Conservation (phyloP, 2,329 filamentous ascomycete genomes). For the Sporothrix globosa region DNA sequence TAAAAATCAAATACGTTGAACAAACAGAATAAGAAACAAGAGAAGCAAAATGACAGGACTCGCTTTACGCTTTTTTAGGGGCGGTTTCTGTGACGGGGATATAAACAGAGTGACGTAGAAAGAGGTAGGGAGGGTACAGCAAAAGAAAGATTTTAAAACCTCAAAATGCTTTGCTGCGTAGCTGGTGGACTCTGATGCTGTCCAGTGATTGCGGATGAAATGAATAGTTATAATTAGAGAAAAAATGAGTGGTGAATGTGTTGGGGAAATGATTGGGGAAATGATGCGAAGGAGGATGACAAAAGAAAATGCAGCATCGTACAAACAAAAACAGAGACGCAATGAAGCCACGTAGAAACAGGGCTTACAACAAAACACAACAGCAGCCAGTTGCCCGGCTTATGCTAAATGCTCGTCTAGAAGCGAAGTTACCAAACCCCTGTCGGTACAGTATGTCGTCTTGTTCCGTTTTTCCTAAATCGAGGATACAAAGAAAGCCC, state of each 20-base stretch:
- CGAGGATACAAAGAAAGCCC: conserved; percentile 2
- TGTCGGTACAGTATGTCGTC: conserved; percentile 26
- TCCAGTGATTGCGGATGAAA: background rate
- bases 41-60: conserved; percentile 11
- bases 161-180: background rate
- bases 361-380: conserved; percentile 29
- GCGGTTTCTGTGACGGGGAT: background rate
- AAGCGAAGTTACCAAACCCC: conserved; percentile 56
- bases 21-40: background rate
- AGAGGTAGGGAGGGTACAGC: background rate
- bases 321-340: background rate
- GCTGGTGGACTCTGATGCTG: background rate
- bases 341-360: conserved; percentile 6
- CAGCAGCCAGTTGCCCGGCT: conserved; percentile 41
- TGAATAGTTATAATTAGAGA: background rate
- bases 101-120: background rate
- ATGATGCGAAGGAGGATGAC: background rate
- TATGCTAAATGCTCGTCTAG: conserved; percentile 51
- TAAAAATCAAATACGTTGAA: conserved; percentile 13
- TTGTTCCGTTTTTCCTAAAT: background rate
- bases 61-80: background rate
- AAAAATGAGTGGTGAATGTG: background rate
- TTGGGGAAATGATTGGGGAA: background rate
- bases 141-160: background rate
- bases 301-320: conserved; percentile 12